Base-by-base conservation (phyloP, 2,329 filamentous ascomycete species). In the Microsporum ferrugineum region DNA sequence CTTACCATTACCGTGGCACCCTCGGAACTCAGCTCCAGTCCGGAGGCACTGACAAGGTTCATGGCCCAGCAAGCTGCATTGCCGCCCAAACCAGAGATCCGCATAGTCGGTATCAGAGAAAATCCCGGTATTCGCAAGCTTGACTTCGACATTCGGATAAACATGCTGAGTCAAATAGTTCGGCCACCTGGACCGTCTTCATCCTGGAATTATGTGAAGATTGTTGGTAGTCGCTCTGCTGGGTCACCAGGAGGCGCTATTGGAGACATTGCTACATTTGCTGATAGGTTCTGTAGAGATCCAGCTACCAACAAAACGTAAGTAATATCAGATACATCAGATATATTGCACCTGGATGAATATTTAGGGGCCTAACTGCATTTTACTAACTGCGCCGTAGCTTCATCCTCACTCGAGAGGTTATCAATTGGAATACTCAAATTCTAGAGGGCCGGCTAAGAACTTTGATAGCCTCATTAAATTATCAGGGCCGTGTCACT, bases 41-140 rank as follows among this genome's bases (percentile, higher is more conserved):
- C 68, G n/a, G 59, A 61, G 34, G 61, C 62, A 36, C 64, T 71
- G 12, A 58, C 66, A 6, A 62, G 61, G 12, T 70, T 71, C 62
- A 66, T 71, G 49, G 57, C 63, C 58, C 67, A 70, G 23, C 69
- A 71, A 60, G 68, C 67, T n/a, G 51, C 62, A 14, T 56, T 71
- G 1, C 69, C 69, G 7, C 69, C 69, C 2, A 65, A 68, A 38
- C 69, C 68, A 1, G 65, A 65, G 56, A 66, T 71, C 31, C 63
- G 66, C 38, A 67, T 71, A 58, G 49, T 64, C 12, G 68, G 69
- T 5, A 29, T 59, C 23, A 38, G 41, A 8, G 57, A 59, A 31
- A 5, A 14, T 39, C 29, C 36, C 17, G 38, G 57, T 10, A 23
- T 49, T 33, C 38, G 41, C 39, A 59, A 43, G 23, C n/a, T 59